phyloP scores from a whole-genome alignment of 331 rosid genomes.

The Telfairia occidentalis region DNA sequence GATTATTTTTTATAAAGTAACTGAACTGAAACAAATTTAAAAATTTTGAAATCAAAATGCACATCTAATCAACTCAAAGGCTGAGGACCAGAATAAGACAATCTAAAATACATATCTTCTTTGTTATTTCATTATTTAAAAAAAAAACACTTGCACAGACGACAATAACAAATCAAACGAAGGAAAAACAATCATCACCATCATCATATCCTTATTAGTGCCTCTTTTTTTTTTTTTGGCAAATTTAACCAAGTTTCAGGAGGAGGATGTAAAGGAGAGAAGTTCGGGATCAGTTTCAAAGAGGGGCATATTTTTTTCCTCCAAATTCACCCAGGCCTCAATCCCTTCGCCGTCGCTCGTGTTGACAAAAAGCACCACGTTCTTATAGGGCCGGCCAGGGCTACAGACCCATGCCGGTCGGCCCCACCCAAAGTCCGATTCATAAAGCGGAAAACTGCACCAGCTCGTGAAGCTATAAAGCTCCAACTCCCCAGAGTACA shows the following conservation, averaged over 20 bases:
- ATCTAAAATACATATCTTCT: too few species aligned
- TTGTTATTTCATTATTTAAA: too few species aligned
- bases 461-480: conserved; percentile 22
- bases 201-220: not conserved
- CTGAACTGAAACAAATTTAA: too few species aligned
- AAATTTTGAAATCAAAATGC: too few species aligned
- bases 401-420: conserved; percentile 24
- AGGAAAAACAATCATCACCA: not conserved
- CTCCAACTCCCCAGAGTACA: conserved; percentile 20
- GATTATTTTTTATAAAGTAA: too few species aligned
- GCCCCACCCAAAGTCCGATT: conserved; percentile 34
- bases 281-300: conserved; percentile 9
- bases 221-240: not conserved
- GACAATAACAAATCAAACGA: not conserved
- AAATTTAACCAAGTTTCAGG: not conserved
- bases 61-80: too few species aligned
- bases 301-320: conserved; percentile 21
- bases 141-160: too few species aligned
- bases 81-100: too few species aligned
- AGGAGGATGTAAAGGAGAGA: not conserved
- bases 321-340: conserved; percentile 31
- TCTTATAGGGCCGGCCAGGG: conserved; percentile 19
- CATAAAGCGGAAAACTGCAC: conserved; percentile 30
- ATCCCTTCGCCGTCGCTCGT: conserved; percentile 22
- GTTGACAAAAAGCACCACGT: conserved; percentile 18